Base-by-base conservation (phyloP, 148 eudicot genomes). In the Selenicereus undatus region DNA sequence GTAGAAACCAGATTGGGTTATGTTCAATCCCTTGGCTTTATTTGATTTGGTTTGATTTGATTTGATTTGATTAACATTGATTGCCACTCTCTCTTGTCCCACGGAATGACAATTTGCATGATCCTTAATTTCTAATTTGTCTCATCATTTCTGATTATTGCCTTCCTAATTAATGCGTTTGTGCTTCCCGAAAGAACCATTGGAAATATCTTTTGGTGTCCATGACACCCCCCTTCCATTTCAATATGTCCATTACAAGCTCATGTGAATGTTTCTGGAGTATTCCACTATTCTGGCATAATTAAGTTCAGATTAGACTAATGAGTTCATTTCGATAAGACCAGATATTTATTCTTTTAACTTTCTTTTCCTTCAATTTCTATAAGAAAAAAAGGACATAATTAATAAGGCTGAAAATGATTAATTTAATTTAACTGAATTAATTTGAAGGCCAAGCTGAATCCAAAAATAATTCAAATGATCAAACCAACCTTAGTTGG, bases 1-100 rank as follows among this genome's bases (percentile, higher is more conserved):
- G 74, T 30, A 26, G 56, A 70, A 45, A 24, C 76, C 56, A 45
- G 8, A 43, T 36, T 22, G 76, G 56, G n/a, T 42, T 72, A 73
- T 5, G n/a, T 43, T 12, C 20, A 1, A 27, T 39, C 26, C 3
- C 76, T 54, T 64, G 27, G 11, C 68, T 22, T 64, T 64, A 64
- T 50, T 43, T 64, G 68, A 24, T 64, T 56, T 16, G 21, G 18
- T 74, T 48, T 48, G 52, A 48, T 48, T 48, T 50, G 35, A 74
- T 74, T 52, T n/a, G 24, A 2, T 24, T 74, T 74, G 76, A 74
- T 74, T 56, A 2, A 39, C 3, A 39, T 39, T 39, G 43, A 18
- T 56, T 27, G 60, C 76, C 76, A 64, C 76, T 74, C 36, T 26
- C 24, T 73, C 74, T 81, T 75, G 79, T 50, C 58, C 51, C 76